Evolutionary conservation across 768 basidiomycete genomes (phyloP), one percentile per base, ranked within the genome.

Genomic region (Boletus rubroflammeus): DNA sequence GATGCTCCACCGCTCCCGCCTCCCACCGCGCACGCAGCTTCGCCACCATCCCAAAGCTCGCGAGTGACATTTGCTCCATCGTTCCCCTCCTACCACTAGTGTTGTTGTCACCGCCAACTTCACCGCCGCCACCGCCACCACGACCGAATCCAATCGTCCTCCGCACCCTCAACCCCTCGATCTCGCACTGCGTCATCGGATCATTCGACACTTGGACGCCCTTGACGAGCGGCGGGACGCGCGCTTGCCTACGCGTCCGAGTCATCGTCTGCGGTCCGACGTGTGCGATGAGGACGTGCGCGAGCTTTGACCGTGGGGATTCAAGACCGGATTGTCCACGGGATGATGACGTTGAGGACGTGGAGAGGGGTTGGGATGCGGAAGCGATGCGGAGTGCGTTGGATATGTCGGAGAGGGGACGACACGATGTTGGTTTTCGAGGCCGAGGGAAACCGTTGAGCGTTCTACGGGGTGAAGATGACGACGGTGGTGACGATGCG

Each of bases 21-120:
- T 65, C 64, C 64, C 64, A 65, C 36, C 51, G 56, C 28, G 49
- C 62, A 43, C 65, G 56, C 36, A 67, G 26, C 40, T 32, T 67
- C 1, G 65, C 54, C 34, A 65, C 64, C 45, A 63, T 54, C 6
- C 64, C 64, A 6, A 54, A 48, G 29, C 52, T 3, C 9, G 32
- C 40, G 25, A 58, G 28, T 17, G 61, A 47, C 40, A 46, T 21
- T 2, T 36, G 52, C 17, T 44, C 55, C 17, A 29, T 25, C 42
- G 19, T 2, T 32, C 26, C 39, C 14, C 17, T 49, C 14, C 25
- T 52, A 15, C 10, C 31, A 3, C 11, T 6, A 14, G 32, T 34
- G 15, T 6, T 34, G 15, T 6, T 26, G 7, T 15, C 32, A 9
- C 10, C 26, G 4, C 15, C 17, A 17, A 5, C 13, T 1, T 7